Evolutionary conservation across 257 asterid genomes (phyloP).

Genomic region (Salvia rosmarinus): DNA sequence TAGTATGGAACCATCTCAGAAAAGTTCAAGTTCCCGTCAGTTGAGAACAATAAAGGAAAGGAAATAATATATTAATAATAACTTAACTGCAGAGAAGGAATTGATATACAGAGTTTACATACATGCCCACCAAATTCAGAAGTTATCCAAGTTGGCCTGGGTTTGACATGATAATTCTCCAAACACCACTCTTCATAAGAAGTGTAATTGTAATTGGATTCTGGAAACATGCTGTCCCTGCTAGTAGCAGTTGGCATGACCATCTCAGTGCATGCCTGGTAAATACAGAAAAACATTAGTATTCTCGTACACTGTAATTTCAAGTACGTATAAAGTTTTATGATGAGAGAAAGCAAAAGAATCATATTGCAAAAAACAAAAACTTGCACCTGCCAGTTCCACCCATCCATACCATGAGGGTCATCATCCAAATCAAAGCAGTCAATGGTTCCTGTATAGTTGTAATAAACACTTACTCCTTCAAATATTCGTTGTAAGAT

Average conservation of each 20-base stretch:
- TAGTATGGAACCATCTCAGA: neutral
- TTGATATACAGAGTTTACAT: conserved; percentile 23
- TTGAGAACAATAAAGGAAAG: neutral
- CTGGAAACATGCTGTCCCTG: conserved; percentile 78
- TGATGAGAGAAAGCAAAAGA: conserved; percentile 21
- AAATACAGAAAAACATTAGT: conserved; percentile 14
- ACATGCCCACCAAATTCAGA: conserved; percentile 94
- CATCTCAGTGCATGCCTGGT: conserved; percentile 96
- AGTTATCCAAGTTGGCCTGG: conserved; percentile 91
- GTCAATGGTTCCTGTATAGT: conserved; percentile 66
- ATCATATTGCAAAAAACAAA: neutral
- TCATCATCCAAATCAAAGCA: conserved; percentile 85
- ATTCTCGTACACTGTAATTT: neutral
- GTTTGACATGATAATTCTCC: conserved; percentile 64
- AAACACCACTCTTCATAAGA: conserved; percentile 58
- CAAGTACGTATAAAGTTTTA: neutral
- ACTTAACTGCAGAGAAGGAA: neutral
- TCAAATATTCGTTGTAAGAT: conserved; percentile 69
- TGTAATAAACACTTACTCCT: conserved; percentile 84
- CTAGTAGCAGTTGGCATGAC: conserved; percentile 79
- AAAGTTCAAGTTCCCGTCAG: neutral
- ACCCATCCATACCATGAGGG: conserved; percentile 91
- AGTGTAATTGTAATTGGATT: conserved; percentile 53
- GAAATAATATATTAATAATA: neutral
- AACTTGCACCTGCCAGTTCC: conserved; percentile 88